Evolutionary conservation across 2,329 filamentous ascomycete genomes (phyloP).

Genomic region (Penicillium polonicum): DNA sequence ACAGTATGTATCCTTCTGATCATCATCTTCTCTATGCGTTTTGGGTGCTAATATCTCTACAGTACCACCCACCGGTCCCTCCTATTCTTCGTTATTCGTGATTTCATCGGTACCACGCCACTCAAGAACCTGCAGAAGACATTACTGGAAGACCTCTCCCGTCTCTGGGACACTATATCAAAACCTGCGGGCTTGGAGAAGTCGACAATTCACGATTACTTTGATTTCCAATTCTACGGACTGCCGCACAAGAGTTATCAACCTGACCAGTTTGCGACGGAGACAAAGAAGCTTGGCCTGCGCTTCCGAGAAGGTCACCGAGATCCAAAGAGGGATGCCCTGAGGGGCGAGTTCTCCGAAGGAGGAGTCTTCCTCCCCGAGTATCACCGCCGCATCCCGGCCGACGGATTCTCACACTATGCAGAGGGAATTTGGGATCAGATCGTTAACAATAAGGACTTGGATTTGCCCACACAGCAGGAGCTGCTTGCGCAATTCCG

Average conservation of each 20-base stretch:
- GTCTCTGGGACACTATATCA: conserved; percentile 89
- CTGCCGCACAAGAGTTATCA: conserved; percentile 96
- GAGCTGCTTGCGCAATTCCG: conserved; percentile 95
- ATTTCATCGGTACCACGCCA: conserved; percentile 90
- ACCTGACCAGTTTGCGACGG: conserved; percentile 80
- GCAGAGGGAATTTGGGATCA: conserved; percentile 96
- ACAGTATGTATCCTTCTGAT: conserved; percentile 58
- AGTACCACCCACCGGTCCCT: conserved; percentile 86
- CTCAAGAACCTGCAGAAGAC: conserved; percentile 87
- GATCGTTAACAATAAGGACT: conserved; percentile 97
- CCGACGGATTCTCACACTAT: conserved; percentile 94
- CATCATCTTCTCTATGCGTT: neutral
- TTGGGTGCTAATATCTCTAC: conserved; percentile 17
- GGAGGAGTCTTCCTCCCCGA: conserved; percentile 86
- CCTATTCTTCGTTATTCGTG: conserved; percentile 97
- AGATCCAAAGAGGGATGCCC: conserved; percentile 60
- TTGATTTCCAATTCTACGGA: conserved; percentile 95
- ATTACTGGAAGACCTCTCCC: conserved; percentile 81
- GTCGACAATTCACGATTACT: conserved; percentile 92
- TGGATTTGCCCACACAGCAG: conserved; percentile 94
- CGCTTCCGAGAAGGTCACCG: conserved; percentile 81
- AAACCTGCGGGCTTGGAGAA: conserved; percentile 87
- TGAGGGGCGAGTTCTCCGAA: conserved; percentile 68
- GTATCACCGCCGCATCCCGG: conserved; percentile 93
- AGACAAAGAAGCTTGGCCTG: conserved; percentile 74